A percentile compares a stretch with the other conserved stretches of the same genome.
These are phyloP conservation scores for Amborella trichopoda DNA, from an alignment of 164 flowering plant genomes.

Conservation along the genomic window DNA sequence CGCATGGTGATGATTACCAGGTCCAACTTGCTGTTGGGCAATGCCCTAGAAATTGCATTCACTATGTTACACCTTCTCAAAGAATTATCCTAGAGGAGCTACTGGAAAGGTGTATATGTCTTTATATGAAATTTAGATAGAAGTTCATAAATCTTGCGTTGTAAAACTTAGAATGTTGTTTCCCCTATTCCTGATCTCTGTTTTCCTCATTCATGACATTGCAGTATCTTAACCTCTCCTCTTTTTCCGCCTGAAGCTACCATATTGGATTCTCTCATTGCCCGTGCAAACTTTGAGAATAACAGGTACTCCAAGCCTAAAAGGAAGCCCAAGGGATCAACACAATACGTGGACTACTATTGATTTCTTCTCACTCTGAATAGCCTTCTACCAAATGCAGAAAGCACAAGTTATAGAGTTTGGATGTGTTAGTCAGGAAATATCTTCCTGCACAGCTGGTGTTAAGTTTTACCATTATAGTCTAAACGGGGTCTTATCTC, in stretches of 20 bases:
- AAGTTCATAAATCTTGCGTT: too few species aligned
- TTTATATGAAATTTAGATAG: not conserved
- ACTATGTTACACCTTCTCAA: slow-evolving; percentile 88
- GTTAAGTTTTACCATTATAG: too few species aligned
- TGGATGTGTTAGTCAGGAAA: too few species aligned
- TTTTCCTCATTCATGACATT: slow-evolving; percentile 2
- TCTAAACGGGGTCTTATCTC: too few species aligned
- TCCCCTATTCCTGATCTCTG: not conserved
- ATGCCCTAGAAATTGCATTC: slow-evolving; percentile 88
- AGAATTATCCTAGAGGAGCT: slow-evolving; percentile 80
- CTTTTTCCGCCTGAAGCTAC: slow-evolving; percentile 60
- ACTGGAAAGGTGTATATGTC: slow-evolving; percentile 45
- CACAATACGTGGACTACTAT: slow-evolving; percentile 56
- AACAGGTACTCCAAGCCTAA: slow-evolving; percentile 71
- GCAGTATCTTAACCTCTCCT: slow-evolving; percentile 48
- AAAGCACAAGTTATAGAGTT: too few species aligned
- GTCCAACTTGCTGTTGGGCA: slow-evolving; percentile 82
- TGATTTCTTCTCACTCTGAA: too few species aligned
- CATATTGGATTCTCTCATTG: slow-evolving; percentile 62
- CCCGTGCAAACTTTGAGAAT: slow-evolving; percentile 74
- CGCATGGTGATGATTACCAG: slow-evolving; percentile 55
- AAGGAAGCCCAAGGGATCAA: slow-evolving; percentile 47
- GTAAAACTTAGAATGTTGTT: too few species aligned
- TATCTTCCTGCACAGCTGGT: too few species aligned
- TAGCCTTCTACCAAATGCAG: too few species aligned